These are phyloP conservation scores for Plasmodium reichenowi DNA, from an alignment of 169 alveolate genomes.

Conservation along the genomic window DNA sequence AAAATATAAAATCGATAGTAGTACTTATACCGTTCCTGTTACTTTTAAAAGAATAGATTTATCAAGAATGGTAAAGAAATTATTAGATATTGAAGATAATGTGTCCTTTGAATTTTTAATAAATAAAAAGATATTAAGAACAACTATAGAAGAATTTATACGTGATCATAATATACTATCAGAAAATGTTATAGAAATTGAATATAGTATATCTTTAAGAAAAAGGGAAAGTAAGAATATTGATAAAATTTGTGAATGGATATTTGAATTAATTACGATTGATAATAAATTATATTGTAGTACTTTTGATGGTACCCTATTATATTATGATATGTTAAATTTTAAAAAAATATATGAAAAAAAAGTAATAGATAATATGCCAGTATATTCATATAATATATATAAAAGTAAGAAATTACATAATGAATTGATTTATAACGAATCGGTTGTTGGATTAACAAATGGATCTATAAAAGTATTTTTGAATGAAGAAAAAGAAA, in stretches of 20 bases:
- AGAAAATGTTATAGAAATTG: constrained; percentile 36
- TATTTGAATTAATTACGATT: constrained; percentile 41
- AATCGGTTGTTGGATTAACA: constrained; percentile 45
- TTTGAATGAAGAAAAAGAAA: constrained; percentile 49
- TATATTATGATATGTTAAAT: constrained; percentile 49
- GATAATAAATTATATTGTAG: constrained; percentile 50
- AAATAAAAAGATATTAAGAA: constrained; percentile 66
- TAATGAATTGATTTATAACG: constrained; percentile 9
- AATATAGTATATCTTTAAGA: constrained; percentile 34
- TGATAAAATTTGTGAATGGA: constrained; percentile 63
- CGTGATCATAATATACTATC: constrained; percentile 45
- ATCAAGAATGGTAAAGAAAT: constrained; percentile 64
- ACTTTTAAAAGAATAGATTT: constrained; percentile 66
- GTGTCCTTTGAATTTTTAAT: constrained; percentile 69
- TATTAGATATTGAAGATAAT: constrained; percentile 50
- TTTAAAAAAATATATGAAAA: constrained; percentile 42
- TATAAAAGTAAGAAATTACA: constrained; percentile 17
- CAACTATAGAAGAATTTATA: constrained; percentile 63
- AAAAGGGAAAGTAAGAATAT: constrained; percentile 49
- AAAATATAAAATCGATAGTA: constrained; percentile 55
- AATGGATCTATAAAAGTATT: constrained; percentile 54
- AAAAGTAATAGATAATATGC: constrained; percentile 4
- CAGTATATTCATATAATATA: constrained; percentile 45
- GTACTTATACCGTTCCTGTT: constrained; percentile 56
- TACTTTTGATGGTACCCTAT: constrained; percentile 49